phyloP scores from a whole-genome alignment of 352 stramenopile species.

The Pythium aphanidermatum region DNA sequence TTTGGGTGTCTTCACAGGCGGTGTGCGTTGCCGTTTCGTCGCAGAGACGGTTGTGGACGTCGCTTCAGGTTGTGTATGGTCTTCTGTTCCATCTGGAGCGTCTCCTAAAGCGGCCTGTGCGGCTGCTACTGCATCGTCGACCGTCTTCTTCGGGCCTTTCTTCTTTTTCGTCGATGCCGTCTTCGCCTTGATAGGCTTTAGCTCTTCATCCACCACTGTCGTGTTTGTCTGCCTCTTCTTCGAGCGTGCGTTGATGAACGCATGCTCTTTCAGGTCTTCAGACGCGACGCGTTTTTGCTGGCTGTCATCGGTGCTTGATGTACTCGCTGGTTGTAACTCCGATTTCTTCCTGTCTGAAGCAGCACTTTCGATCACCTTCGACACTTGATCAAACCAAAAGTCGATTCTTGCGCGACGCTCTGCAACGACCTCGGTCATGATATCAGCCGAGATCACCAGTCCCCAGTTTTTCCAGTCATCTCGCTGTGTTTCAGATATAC shows the following conservation, averaged over 20 bases:
- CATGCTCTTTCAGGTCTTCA: background rate
- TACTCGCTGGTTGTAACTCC: background rate
- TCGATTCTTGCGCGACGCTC: slow-evolving; percentile 44
- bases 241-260: slow-evolving; percentile 5
- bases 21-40: slow-evolving; percentile 2
- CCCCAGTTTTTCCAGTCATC: slow-evolving; percentile 38
- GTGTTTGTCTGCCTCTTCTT: slow-evolving; percentile 2
- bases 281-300: no score
- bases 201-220: background rate
- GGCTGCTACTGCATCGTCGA: background rate
- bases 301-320: slow-evolving; percentile 1
- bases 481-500: slow-evolving; percentile 9
- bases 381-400: slow-evolving; percentile 57
- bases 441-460: slow-evolving; percentile 22
- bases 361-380: slow-evolving; percentile 26
- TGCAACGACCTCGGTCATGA: slow-evolving; percentile 23
- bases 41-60: slow-evolving; percentile 2
- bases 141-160: background rate
- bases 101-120: background rate
- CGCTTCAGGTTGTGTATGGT: background rate
- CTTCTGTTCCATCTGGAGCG: background rate
- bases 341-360: slow-evolving; percentile 9
- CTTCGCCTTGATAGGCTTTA: background rate
- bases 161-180: slow-evolving; percentile 1
- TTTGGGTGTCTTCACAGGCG: slow-evolving; percentile 15